phyloP scores from a whole-genome alignment of 75 land plant species.

The Adiantum capillusveneris region DNA sequence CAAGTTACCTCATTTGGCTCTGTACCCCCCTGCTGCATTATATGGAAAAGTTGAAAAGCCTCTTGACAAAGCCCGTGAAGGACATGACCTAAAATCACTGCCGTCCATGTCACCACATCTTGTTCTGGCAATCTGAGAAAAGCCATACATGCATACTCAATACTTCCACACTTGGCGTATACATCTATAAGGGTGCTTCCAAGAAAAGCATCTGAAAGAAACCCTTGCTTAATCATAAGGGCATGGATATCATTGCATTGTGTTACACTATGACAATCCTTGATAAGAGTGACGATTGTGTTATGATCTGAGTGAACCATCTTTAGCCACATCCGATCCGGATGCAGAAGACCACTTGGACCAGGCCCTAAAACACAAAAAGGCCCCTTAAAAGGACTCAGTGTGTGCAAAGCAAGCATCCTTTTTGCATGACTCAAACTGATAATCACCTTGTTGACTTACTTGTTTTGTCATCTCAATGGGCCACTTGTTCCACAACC shows the following conservation, averaged over 20 bases:
- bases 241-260: slow-evolving; percentile 27
- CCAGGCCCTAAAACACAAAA: too few relatives aligned
- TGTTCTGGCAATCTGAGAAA: slow-evolving; percentile 11
- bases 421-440: too few relatives aligned
- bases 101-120: slow-evolving; percentile 19
- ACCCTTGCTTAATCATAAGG: slow-evolving; percentile 29
- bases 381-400: too few relatives aligned
- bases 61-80: slow-evolving; percentile 7
- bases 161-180: slow-evolving; percentile 10
- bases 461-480: too few relatives aligned
- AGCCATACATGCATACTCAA: slow-evolving; percentile 8
- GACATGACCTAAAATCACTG: slow-evolving; percentile 13
- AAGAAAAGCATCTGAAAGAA: slow-evolving; percentile 31
- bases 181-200: slow-evolving; percentile 19
- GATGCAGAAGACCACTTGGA: too few relatives aligned
- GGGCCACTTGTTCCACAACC: too few relatives aligned
- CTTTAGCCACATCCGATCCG: too few relatives aligned
- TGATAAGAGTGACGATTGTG: too few relatives aligned
- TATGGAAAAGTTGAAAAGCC: slow-evolving; percentile 2
- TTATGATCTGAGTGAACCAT: too few relatives aligned
- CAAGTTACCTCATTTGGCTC: slow-evolving; percentile 7
- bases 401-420: too few relatives aligned
- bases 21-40: slow-evolving; percentile 8
- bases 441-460: too few relatives aligned
- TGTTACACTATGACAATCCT: not conserved